phyloP scores from a whole-genome alignment of 371 early-diverging fungal species.

The Batrachochytrium dendrobatidis region DNA sequence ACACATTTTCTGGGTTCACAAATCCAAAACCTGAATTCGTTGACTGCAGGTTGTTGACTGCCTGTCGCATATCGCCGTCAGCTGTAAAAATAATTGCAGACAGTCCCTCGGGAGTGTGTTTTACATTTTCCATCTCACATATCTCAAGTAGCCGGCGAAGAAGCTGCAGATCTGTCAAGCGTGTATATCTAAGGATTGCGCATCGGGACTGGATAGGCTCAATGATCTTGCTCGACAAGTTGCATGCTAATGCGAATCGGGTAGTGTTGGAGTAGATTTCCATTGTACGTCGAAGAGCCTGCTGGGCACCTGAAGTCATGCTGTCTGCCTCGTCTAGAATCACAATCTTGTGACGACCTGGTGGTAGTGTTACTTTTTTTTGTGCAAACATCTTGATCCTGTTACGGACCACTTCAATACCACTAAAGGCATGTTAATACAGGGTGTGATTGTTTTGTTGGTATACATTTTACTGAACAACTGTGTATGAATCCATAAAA shows the following conservation, averaged over 20 bases:
- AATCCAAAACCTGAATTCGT: slow-evolving; percentile 73
- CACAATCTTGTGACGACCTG: slow-evolving; percentile 89
- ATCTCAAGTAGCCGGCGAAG: slow-evolving; percentile 73
- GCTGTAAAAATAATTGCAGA: slow-evolving; percentile 91
- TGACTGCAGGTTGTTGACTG: slow-evolving; percentile 94
- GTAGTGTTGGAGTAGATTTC: slow-evolving; percentile 93
- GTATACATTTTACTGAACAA: no score
- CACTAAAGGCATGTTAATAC: slow-evolving; percentile 44
- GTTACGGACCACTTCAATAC: slow-evolving; percentile 97
- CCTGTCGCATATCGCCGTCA: slow-evolving; percentile 99
- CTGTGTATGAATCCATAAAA: background rate
- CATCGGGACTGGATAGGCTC: slow-evolving; percentile 99
- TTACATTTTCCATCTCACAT: slow-evolving; percentile 74
- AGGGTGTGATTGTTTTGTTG: background rate
- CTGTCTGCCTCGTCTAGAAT: slow-evolving; percentile 98
- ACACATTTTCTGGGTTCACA: slow-evolving; percentile 83
- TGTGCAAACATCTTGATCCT: slow-evolving; percentile 98
- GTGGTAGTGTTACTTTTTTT: slow-evolving; percentile 87
- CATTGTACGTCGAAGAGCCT: slow-evolving; percentile 96
- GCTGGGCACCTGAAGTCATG: slow-evolving; percentile 92
- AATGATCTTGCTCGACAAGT: slow-evolving; percentile 93
- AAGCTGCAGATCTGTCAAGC: slow-evolving; percentile 71
- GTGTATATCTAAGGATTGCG: slow-evolving; percentile 86
- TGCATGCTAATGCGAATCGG: slow-evolving; percentile 98
- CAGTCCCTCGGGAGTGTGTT: slow-evolving; percentile 77